Evolutionary conservation across 768 basidiomycete species (phyloP).

Genomic region (Favolaschia claudopus): DNA sequence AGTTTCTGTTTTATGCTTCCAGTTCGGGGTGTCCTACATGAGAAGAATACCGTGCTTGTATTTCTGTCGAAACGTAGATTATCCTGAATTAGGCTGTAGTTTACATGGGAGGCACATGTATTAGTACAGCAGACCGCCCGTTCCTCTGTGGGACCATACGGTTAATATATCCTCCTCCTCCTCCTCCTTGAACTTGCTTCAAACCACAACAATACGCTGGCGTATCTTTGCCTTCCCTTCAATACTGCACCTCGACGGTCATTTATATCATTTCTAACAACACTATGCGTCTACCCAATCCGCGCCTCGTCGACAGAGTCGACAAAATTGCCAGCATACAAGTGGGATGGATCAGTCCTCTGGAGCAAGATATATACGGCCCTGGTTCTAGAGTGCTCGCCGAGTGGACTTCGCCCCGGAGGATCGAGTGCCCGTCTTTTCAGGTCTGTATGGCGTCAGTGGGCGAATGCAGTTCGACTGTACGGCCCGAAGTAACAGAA

Average conservation of each 20-base stretch:
- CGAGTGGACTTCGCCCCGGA: constrained; percentile 10
- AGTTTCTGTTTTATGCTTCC: neutral
- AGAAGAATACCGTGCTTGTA: neutral
- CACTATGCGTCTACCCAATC: too few species aligned
- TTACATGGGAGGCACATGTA: neutral
- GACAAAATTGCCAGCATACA: too few species aligned
- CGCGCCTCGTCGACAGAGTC: neutral
- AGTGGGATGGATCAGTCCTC: constrained; percentile 19
- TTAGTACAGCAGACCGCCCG: neutral
- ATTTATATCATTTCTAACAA: too few species aligned
- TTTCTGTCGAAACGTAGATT: neutral
- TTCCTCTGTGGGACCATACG: constrained; percentile 7
- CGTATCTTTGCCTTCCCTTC: too few species aligned
- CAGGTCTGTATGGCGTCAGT: constrained; percentile 12
- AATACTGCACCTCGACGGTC: too few species aligned
- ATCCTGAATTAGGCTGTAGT: too few species aligned
- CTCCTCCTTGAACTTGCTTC: too few species aligned
- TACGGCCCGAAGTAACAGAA: constrained; percentile 6
- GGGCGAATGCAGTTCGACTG: constrained; percentile 5
- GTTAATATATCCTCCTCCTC: constrained; percentile 2
- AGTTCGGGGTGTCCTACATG: neutral
- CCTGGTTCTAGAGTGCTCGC: constrained; percentile 12
- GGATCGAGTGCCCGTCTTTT: constrained; percentile 4
- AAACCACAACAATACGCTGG: too few species aligned
- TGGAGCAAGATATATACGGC: constrained; percentile 7